Percentiles rank a stretch among this genome's conserved stretches.
Evolutionary conservation across 352 stramenopile genomes (phyloP).

Genomic region (Phytophthora hibernalis): DNA sequence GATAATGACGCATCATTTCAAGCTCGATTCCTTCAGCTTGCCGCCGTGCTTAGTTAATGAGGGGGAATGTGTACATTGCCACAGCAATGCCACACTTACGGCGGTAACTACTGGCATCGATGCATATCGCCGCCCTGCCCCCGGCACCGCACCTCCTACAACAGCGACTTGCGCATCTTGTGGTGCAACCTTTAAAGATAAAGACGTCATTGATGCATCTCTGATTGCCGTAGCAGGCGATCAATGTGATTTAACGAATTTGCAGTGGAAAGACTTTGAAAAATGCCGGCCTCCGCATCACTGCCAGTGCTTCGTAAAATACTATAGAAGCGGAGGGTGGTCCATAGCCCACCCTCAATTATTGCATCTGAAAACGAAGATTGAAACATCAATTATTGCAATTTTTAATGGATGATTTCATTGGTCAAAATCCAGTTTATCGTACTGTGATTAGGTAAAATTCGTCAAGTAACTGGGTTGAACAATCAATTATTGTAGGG

Average conservation of each 20-base stretch:
- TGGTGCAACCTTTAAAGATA: not conserved
- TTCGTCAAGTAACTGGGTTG: too few species aligned
- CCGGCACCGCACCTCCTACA: constrained; percentile 1
- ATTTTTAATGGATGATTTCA: too few species aligned
- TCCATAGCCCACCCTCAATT: too few species aligned
- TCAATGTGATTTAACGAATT: not conserved
- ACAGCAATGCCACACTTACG: not conserved
- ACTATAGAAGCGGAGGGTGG: too few species aligned
- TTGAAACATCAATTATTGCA: too few species aligned
- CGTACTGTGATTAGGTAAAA: too few species aligned
- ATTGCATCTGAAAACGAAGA: too few species aligned
- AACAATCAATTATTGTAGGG: too few species aligned
- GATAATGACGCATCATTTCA: too few species aligned
- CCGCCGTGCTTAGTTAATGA: not conserved
- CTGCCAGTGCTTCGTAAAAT: too few species aligned
- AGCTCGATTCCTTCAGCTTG: too few species aligned
- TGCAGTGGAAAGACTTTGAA: constrained; percentile 4
- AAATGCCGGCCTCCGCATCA: constrained; percentile 6
- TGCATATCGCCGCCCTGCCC: constrained; percentile 11
- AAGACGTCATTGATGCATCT: constrained; percentile 12
- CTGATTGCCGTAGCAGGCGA: not conserved
- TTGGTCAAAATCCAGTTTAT: too few species aligned
- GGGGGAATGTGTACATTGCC: not conserved
- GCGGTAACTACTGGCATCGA: not conserved
- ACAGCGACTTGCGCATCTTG: not conserved